Evolutionary conservation across 192 early-diverging fungal genomes (phyloP), one percentile per base, ranked within the genome.

Genomic region (Mortierella claussenii): DNA sequence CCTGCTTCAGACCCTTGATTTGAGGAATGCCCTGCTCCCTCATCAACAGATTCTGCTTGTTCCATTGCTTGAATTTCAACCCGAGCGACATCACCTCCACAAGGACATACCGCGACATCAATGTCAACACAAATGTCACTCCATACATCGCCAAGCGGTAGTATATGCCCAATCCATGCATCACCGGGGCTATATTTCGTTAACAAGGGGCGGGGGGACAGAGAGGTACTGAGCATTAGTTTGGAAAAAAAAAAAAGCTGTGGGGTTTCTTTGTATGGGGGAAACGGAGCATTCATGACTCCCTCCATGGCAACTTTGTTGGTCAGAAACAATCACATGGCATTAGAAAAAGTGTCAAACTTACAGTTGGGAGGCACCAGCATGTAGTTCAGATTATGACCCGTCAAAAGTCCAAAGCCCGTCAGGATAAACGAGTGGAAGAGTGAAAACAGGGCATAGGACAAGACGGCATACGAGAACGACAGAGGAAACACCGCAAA

Each of bases 331-430:
- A n/a, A n/a, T n/a, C n/a, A n/a, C n/a, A n/a, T n/a, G n/a, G n/a
- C n/a, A n/a, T n/a, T n/a, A n/a, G n/a, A n/a, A n/a, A n/a, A n/a
- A n/a, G n/a, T n/a, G n/a, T n/a, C n/a, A 4, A 36, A 65, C 69
- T 79, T 85, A 85, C 83, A 70, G 33, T 82, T 82, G 18, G 84
- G 84, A 46, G 84, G 84, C 18, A 82, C 68, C 21, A 87, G 74
- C 53, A 86, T 78, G 50, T 87, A 87, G 60, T 87, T 85, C 11
- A 87, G 51, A 48, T 87, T 87, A 30, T 80, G 63, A n/a, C 80
- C 75, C 17, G 84, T 81, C 51, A 76, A 65, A 4, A 87, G 55
- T 1, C 84, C 84, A 53, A 82, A 65, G 20, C 79, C 40, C 51
- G 73, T 78, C 30, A 87, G 44, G 1, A 87, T 4, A 34, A 82